These are phyloP conservation scores for Centaurea solstitialis DNA, from an alignment of 129 eudicot species.

Conservation along the genomic window DNA sequence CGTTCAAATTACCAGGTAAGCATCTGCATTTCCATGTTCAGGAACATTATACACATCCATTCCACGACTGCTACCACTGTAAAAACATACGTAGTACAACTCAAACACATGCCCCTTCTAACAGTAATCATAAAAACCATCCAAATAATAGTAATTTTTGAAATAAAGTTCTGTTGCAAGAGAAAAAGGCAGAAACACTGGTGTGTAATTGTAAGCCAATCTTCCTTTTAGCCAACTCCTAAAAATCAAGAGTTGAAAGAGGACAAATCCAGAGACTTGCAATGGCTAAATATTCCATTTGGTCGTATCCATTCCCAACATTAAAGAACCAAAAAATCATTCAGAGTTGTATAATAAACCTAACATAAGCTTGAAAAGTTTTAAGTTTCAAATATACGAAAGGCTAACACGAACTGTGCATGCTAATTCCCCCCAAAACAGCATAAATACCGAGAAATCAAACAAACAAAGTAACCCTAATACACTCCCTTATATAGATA, in stretches of 20 bases:
- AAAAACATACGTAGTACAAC: slow-evolving; percentile 27
- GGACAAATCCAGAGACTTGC: neutral
- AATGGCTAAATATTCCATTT: neutral
- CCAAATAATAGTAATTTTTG: neutral
- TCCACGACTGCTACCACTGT: slow-evolving; percentile 58
- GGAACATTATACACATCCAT: slow-evolving; percentile 59
- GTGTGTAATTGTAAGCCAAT: neutral
- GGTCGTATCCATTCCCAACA: neutral
- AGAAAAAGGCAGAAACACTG: neutral
- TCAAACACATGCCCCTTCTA: slow-evolving; percentile 11
- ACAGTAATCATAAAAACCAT: neutral
- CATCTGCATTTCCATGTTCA: slow-evolving; percentile 59
- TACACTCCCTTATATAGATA: no score
- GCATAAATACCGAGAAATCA: neutral
- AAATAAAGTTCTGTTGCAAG: neutral
- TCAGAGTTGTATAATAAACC: neutral
- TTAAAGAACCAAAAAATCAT: neutral
- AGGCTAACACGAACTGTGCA: slow-evolving; percentile 3
- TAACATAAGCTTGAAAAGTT: neutral
- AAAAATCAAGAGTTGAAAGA: neutral
- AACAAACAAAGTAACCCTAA: slow-evolving; percentile 5
- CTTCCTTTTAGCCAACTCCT: neutral
- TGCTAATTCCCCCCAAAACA: slow-evolving; percentile 5
- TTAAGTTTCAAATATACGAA: neutral
- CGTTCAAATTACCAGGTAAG: slow-evolving; percentile 50